Conservation (phyloP, 139 green algal species). For the Pleodorina starrii region DNA sequence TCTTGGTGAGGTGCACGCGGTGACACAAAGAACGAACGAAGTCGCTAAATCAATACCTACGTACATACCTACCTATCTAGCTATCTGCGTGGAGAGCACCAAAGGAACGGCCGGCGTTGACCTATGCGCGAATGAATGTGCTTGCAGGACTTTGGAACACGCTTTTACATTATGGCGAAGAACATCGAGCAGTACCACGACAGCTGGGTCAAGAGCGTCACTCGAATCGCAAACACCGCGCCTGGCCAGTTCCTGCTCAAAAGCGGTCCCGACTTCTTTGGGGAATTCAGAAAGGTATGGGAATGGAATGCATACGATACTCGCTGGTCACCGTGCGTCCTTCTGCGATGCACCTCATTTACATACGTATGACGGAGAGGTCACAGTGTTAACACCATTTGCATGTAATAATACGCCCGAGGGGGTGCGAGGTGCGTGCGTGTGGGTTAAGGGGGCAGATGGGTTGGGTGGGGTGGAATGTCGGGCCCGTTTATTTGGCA, state of each 20-base stretch:
- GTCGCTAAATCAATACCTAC: not conserved
- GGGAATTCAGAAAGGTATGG: not conserved
- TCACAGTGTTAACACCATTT: too few species aligned
- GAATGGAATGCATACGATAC: not conserved
- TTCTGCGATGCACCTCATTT: too few species aligned
- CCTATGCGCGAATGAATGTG: not conserved
- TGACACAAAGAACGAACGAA: not conserved
- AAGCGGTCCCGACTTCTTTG: not conserved
- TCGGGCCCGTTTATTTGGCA: too few species aligned
- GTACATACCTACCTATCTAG: not conserved
- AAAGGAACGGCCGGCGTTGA: not conserved
- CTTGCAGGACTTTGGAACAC: not conserved
- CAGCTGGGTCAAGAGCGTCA: not conserved
- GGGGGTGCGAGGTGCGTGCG: too few species aligned
- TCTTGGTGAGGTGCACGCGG: not conserved
- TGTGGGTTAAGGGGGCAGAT: too few species aligned
- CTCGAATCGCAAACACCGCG: not conserved
- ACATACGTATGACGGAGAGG: not conserved
- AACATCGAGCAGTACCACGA: not conserved
- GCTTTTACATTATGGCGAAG: not conserved
- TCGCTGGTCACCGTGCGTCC: too few species aligned
- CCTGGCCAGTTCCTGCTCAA: constrained; percentile 1
- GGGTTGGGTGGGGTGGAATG: too few species aligned
- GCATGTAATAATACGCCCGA: too few species aligned
- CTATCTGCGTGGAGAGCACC: not conserved